Evolutionary conservation across 768 basidiomycete species (phyloP).

Genomic region (Russula vinacea): DNA sequence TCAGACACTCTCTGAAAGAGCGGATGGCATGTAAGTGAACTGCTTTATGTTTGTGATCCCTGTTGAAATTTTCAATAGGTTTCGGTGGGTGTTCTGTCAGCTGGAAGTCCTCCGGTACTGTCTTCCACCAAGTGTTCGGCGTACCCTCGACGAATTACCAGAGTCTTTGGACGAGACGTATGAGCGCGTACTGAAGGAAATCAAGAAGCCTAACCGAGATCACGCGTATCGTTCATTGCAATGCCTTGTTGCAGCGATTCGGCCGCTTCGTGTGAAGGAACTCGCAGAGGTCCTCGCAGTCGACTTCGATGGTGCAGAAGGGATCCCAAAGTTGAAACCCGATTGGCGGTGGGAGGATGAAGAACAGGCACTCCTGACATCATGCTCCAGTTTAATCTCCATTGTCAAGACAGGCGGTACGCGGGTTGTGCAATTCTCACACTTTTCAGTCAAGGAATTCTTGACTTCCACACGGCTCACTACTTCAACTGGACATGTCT

Average conservation of each 20-base stretch:
- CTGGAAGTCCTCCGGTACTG: constrained; percentile 8
- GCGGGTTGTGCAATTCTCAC: constrained; percentile 7
- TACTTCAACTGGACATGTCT: background rate
- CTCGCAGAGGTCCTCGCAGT: constrained; percentile 12
- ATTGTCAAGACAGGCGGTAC: background rate
- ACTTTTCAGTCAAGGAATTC: constrained; percentile 12
- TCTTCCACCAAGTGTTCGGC: background rate
- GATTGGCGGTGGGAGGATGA: background rate
- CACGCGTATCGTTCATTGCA: constrained; percentile 7
- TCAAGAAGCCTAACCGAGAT: background rate
- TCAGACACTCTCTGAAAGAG: constrained; percentile 2
- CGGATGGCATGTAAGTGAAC: constrained; percentile 15
- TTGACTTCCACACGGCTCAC: constrained; percentile 3
- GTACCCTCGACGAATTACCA: background rate
- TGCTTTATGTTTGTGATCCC: background rate
- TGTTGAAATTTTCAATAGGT: background rate
- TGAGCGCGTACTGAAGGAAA: constrained; percentile 5
- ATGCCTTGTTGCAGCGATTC: constrained; percentile 8
- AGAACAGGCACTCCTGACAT: background rate
- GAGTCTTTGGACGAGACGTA: constrained; percentile 4
- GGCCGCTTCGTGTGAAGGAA: constrained; percentile 8
- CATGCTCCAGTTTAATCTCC: constrained; percentile 5
- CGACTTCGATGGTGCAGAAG: background rate
- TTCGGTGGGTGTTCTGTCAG: constrained; percentile 4
- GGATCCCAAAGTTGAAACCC: background rate